Percentiles rank a stretch among this genome's conserved stretches.
Conservation (phyloP, 2,329 filamentous ascomycete genomes). For the Fusarium hainanense region DNA sequence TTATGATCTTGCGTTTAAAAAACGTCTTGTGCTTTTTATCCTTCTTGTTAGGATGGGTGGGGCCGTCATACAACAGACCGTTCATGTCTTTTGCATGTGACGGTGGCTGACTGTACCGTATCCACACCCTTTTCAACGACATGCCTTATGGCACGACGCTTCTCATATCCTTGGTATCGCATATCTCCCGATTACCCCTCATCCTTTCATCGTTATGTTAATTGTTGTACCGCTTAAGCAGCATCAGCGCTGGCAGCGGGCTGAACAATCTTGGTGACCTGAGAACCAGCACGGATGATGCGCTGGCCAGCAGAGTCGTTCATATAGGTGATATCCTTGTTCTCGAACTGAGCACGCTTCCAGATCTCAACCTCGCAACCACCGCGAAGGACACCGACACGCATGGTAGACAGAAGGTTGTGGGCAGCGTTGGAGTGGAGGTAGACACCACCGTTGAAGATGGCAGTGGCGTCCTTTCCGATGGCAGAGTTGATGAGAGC, state of each 20-base stretch:
- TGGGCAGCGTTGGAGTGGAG: slow-evolving; percentile 90
- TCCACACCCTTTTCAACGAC: slow-evolving; percentile 30
- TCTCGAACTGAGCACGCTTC: slow-evolving; percentile 87
- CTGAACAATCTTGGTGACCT: slow-evolving; percentile 84
- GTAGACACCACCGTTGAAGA: slow-evolving; percentile 94
- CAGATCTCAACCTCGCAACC: slow-evolving; percentile 93
- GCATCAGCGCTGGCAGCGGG: slow-evolving; percentile 87
- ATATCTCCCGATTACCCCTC: slow-evolving; percentile 35
- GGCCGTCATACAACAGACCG: background rate
- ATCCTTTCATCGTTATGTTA: slow-evolving; percentile 30
- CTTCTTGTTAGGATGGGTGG: slow-evolving; percentile 11
- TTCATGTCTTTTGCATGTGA: slow-evolving; percentile 36
- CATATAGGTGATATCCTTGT: slow-evolving; percentile 82
- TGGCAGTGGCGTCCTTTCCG: slow-evolving; percentile 88
- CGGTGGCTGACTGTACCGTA: slow-evolving; percentile 25
- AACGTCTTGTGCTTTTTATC: slow-evolving; percentile 29
- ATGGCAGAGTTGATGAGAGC: slow-evolving; percentile 84
- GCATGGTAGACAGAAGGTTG: slow-evolving; percentile 89
- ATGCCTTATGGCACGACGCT: slow-evolving; percentile 26
- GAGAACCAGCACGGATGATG: slow-evolving; percentile 85
- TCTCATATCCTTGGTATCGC: slow-evolving; percentile 19
- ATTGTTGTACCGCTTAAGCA: slow-evolving; percentile 62
- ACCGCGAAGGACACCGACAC: slow-evolving; percentile 85
- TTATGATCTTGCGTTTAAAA: slow-evolving; percentile 37
- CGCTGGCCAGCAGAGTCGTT: slow-evolving; percentile 84